Evolutionary conservation across 345 rosid species (phyloP), one percentile per base, ranked within the genome.

Genomic region (Lepidium sativum): DNA sequence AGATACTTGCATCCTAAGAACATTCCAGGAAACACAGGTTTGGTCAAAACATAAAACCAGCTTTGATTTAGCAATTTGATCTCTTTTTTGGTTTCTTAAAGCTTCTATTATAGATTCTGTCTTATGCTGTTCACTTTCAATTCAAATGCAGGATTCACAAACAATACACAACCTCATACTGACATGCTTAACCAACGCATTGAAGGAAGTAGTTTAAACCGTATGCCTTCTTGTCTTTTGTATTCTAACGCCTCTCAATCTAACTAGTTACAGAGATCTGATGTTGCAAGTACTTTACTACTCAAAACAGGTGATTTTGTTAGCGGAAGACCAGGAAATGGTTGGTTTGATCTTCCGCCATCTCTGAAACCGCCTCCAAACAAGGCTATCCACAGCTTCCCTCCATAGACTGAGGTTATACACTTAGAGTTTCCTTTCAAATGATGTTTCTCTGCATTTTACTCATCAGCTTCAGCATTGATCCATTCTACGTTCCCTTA

Each of bases 1-100:
- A 87, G 78, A 68, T 94, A 82, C 68, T 69, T 80, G 39, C 97
- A 94, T 71, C 78, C 91, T 18, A 70, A n/a, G n/a, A 49, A 71
- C 64, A 70, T 27, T 57, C 61, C 51, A 3, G 75, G 54, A 39
- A 38, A 4, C 50, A 44, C 32, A 62, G 37, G 70, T 39, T 39
- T 2, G 18, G 3, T 13, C 12, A 6, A 21, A 43, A 27, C 18
- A n/a, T 34, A 35, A 35, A 1, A 17, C 32, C 12, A 9, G 31
- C 25, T 25, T 47, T 40, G 31, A n/a, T 25, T 52, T 23, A 27
- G 4, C 25, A 21, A 6, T 54, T 60, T 51, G 27, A 49, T 37
- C 38, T 23, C 34, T 13, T 21, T 4, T 9, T 35, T 2, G 38
- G 39, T 29, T 58, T 13, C 3, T 48, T 25, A 2, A 48, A 31